Evolutionary conservation across 768 basidiomycete species (phyloP).

Genomic region (Lactarius sanguifluus): DNA sequence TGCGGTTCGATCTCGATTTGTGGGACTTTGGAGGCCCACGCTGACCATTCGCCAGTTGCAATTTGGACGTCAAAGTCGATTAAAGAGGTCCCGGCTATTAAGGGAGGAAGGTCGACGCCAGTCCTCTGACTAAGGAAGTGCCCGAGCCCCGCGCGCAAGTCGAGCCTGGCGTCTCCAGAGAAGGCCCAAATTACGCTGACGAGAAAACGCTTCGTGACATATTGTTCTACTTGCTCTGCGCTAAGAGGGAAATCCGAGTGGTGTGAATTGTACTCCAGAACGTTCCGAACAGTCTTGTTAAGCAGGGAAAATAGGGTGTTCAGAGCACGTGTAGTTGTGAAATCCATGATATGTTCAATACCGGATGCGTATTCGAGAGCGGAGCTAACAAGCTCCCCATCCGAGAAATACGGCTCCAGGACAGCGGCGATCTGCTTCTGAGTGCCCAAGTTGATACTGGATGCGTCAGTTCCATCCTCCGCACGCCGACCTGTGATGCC

Average conservation of each 20-base stretch:
- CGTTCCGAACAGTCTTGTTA: conserved; percentile 92
- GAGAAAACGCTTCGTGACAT: conserved; percentile 84
- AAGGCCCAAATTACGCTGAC: conserved; percentile 98
- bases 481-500: conserved; percentile 63
- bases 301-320: conserved; percentile 95
- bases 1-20: conserved; percentile 97
- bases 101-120: conserved; percentile 83
- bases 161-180: conserved; percentile 92
- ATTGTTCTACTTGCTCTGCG: conserved; percentile 83
- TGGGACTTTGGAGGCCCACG: conserved; percentile 92
- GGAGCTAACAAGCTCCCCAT: conserved; percentile 75
- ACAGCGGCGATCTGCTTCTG: conserved; percentile 75
- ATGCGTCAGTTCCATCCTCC: conserved; percentile 50
- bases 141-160: conserved; percentile 85
- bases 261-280: conserved; percentile 92
- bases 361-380: conserved; percentile 78
- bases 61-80: conserved; percentile 96
- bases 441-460: conserved; percentile 59
- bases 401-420: conserved; percentile 78
- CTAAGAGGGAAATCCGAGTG: conserved; percentile 93
- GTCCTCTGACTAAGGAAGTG: conserved; percentile 82
- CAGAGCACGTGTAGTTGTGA: conserved; percentile 86
- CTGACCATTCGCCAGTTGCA: conserved; percentile 78
- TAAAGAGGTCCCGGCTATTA: conserved; percentile 74
- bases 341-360: conserved; percentile 99